Evolutionary conservation across 768 basidiomycete genomes (phyloP), one percentile per base, ranked within the genome.

Genomic region (Russula abietina): DNA sequence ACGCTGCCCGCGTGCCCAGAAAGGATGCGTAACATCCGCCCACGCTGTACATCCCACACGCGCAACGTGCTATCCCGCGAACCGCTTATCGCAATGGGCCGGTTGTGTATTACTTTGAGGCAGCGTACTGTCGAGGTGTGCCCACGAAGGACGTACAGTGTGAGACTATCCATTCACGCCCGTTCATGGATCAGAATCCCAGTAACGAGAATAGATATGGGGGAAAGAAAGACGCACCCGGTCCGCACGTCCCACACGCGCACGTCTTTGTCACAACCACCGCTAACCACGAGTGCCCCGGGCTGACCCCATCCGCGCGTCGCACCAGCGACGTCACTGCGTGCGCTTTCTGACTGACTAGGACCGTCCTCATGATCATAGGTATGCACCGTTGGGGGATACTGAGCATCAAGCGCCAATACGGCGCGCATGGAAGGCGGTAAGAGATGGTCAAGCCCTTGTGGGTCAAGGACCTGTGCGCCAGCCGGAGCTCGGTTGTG

Each of bases 71-170:
- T 77, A 68, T 98, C 96, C 19, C 96, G 82, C 38, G 93, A 92
- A 52, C 94, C 96, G 0, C 90, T 89, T 38, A 99, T 85, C 0
- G 93, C 94, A 56, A 96, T 81, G 0, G 96, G 93, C 12, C 91
- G 81, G 43, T 87, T 86, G 71, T 96, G 88, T 55, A 98, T 75
- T 16, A 93, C 87, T 69, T 89, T 91, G 60, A 96, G 79, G 73
- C 93, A 97, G 33, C 96, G 85, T 55, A 98, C 88, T 1, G 96
- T 98, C 0, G 93, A 91, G 0, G 85, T 83, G 74, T 98, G 96
- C 0, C 95, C 96, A 1, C 79, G 76, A 10, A 99, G 80, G 19
- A 84, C 78, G 71, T 95, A 89, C 30, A 46, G 24, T 2, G 62
- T 59, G 33, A 59, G 55, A 12, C 57, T 64, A 51, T 24, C 38